phyloP scores from a whole-genome alignment of 1,284 basidiomycete species.

The Cerioporus squamosus region DNA sequence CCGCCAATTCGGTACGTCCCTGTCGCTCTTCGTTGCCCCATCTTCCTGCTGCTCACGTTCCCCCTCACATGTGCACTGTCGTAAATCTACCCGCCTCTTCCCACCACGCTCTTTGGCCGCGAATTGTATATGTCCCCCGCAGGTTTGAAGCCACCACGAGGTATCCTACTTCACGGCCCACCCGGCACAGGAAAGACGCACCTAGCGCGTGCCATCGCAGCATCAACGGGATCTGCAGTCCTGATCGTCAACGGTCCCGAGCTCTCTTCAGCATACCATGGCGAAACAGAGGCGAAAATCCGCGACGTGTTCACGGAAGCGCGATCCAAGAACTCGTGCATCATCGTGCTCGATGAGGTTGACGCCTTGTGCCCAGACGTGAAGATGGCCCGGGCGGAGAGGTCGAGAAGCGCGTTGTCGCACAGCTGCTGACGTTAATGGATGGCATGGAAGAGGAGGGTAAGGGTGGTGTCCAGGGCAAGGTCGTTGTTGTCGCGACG shows the following conservation, averaged over 20 bases:
- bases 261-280: conserved; percentile 93
- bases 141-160: conserved; percentile 89
- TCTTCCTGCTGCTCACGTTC: not conserved
- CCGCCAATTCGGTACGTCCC: conserved; percentile 74
- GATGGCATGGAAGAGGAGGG: conserved; percentile 85
- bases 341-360: conserved; percentile 96
- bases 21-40: not conserved
- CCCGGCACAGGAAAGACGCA: conserved; percentile 97
- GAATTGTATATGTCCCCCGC: not conserved
- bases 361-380: conserved; percentile 89
- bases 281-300: conserved; percentile 93
- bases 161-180: conserved; percentile 89
- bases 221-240: conserved; percentile 80
- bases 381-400: conserved; percentile 91
- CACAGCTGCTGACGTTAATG: conserved; percentile 92
- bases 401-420: conserved; percentile 95
- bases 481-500: conserved; percentile 95
- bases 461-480: conserved; percentile 41
- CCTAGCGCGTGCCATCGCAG: conserved; percentile 86
- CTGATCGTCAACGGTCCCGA: conserved; percentile 95
- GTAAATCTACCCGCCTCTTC: too few relatives aligned
- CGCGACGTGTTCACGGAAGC: conserved; percentile 91
- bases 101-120: too few relatives aligned
- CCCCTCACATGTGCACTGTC: not conserved
- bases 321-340: conserved; percentile 80